A percentile compares a stretch with the other conserved stretches of the same genome.
phyloP scores from a whole-genome alignment of 2,329 filamentous ascomycete species.

The Aspergillus versicolor region DNA sequence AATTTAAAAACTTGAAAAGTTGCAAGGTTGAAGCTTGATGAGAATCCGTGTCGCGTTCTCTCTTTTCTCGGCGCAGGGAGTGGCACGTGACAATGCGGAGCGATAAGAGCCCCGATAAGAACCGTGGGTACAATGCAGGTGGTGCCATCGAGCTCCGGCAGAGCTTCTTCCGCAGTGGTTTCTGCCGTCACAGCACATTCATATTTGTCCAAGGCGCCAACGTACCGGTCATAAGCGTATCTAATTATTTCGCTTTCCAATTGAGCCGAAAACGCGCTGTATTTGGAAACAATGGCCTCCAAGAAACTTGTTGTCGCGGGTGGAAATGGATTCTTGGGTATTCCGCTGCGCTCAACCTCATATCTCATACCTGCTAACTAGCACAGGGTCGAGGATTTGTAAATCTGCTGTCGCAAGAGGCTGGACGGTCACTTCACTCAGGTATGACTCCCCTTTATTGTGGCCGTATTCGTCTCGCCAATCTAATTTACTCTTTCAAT shows the following conservation, averaged over 20 bases:
- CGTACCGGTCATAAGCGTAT: neutral
- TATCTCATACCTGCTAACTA: constrained; percentile 3
- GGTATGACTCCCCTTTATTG: constrained; percentile 53
- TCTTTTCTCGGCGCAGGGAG: neutral
- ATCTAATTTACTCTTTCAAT: constrained; percentile 12
- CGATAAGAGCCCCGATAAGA: constrained; percentile 22
- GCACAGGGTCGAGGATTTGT: constrained; percentile 73
- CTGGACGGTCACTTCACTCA: constrained; percentile 91
- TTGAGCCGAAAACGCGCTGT: neutral
- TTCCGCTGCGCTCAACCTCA: constrained; percentile 24
- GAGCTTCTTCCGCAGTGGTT: constrained; percentile 12
- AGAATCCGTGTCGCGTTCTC: neutral
- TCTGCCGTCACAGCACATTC: neutral
- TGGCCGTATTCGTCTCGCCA: neutral
- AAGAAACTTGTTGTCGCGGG: constrained; percentile 89
- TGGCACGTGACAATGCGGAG: constrained; percentile 26
- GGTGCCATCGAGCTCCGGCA: constrained; percentile 6
- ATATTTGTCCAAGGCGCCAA: constrained; percentile 6
- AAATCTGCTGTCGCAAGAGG: constrained; percentile 80
- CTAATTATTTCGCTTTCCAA: neutral
- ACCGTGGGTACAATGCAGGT: neutral
- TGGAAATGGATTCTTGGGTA: constrained; percentile 85
- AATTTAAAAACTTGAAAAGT: neutral
- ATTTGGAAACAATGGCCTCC: constrained; percentile 48
- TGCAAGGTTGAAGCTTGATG: neutral